Evolutionary conservation across 768 basidiomycete genomes (phyloP).

Genomic region (Rhizopogon sp.): DNA sequence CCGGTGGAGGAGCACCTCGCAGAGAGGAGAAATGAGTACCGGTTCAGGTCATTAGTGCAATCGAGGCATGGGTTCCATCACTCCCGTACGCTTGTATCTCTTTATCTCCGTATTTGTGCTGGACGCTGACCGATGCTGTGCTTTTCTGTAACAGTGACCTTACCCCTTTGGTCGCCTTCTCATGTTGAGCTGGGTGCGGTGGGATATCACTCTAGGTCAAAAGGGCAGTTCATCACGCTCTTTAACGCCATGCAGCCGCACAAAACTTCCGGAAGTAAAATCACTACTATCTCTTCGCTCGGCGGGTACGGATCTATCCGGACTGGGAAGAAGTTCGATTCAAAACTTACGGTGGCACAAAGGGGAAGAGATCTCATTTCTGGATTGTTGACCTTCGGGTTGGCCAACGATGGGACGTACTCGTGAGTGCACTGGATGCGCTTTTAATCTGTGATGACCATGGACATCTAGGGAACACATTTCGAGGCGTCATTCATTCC

Average conservation of each 20-base stretch:
- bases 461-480: slow-evolving; percentile 35
- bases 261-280: slow-evolving; percentile 33
- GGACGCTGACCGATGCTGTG: background rate
- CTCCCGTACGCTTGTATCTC: slow-evolving; percentile 41
- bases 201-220: slow-evolving; percentile 59
- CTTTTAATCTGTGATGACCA: slow-evolving; percentile 39
- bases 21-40: slow-evolving; percentile 52
- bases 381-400: slow-evolving; percentile 42
- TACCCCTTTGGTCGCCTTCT: slow-evolving; percentile 65
- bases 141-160: slow-evolving; percentile 34
- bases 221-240: slow-evolving; percentile 59
- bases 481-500: slow-evolving; percentile 47
- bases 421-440: slow-evolving; percentile 45
- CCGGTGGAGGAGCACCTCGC: slow-evolving; percentile 33
- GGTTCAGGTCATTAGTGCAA: slow-evolving; percentile 51
- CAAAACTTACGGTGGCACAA: slow-evolving; percentile 51
- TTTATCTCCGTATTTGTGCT: background rate
- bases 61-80: slow-evolving; percentile 66
- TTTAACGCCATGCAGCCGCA: slow-evolving; percentile 57
- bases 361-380: slow-evolving; percentile 51
- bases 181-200: slow-evolving; percentile 59
- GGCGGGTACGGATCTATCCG: slow-evolving; percentile 51
- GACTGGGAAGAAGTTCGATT: slow-evolving; percentile 33
- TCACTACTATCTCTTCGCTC: slow-evolving; percentile 47
- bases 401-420: slow-evolving; percentile 27